These are phyloP conservation scores for Aspergillus arachidicola DNA, from an alignment of 2,329 filamentous ascomycete genomes.

Conservation along the genomic window DNA sequence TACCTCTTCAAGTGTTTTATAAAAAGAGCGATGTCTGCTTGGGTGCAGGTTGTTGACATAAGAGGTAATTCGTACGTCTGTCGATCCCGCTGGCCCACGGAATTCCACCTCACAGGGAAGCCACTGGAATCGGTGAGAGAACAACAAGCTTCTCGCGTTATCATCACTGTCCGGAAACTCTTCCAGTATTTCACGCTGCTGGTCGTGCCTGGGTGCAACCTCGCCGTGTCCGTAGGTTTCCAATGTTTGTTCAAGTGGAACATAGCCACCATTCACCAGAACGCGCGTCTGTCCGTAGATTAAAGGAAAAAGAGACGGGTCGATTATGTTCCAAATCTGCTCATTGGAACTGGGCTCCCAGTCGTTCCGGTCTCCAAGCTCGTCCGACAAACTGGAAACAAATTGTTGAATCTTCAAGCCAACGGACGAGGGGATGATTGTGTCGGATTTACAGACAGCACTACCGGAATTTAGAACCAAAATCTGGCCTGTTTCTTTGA, in stretches of 20 bases:
- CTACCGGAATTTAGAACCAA: constrained; percentile 17
- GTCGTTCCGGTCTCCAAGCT: background rate
- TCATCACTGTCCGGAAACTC: background rate
- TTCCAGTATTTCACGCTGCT: background rate
- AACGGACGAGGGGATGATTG: background rate
- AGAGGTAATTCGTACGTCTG: constrained; percentile 8
- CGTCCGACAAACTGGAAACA: background rate
- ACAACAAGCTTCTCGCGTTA: background rate
- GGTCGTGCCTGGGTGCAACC: background rate
- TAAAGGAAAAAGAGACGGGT: constrained; percentile 5
- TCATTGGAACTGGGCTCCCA: background rate
- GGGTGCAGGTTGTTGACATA: background rate
- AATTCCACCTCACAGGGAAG: constrained; percentile 19
- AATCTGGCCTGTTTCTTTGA: constrained; percentile 6
- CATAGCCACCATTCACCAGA: background rate
- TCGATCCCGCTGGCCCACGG: constrained; percentile 8
- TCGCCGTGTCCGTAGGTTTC: background rate
- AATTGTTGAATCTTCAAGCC: background rate
- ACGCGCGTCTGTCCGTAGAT: background rate
- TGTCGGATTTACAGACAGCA: constrained; percentile 10
- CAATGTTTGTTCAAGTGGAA: background rate
- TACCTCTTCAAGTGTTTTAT: background rate
- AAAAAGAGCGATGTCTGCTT: background rate
- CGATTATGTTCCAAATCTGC: background rate
- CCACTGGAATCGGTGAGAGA: constrained; percentile 16